Evolutionary conservation across 2,329 filamentous ascomycete species (phyloP).

Genomic region (Dothistroma pini): DNA sequence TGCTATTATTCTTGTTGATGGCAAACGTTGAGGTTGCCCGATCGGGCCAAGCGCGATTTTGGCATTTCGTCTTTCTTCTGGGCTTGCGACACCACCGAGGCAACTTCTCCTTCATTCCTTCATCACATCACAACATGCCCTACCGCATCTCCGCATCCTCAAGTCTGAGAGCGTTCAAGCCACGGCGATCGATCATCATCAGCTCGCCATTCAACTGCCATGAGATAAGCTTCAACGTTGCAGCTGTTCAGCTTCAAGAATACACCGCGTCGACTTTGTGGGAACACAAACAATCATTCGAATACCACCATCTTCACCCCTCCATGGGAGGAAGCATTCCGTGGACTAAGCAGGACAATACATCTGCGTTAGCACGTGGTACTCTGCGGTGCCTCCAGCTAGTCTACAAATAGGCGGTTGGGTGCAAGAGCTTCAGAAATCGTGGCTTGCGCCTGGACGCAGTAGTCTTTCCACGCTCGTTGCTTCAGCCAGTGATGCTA

Average conservation of each 20-base stretch:
- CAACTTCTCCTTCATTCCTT: too few relatives aligned
- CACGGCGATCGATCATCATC: background rate
- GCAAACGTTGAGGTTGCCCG: too few relatives aligned
- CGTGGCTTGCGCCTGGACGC: background rate
- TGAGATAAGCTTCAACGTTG: background rate
- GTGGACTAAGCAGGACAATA: background rate
- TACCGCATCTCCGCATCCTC: background rate
- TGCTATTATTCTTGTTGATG: too few relatives aligned
- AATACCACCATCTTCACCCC: too few relatives aligned
- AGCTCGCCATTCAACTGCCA: background rate
- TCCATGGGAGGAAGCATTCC: too few relatives aligned
- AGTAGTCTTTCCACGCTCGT: background rate
- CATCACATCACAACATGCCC: too few relatives aligned
- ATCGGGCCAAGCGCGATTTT: too few relatives aligned
- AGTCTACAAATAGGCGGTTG: background rate
- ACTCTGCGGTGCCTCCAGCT: background rate
- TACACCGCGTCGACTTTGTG: background rate
- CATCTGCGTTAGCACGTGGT: background rate
- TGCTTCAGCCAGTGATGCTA: background rate
- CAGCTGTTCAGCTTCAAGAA: background rate
- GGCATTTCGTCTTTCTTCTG: too few relatives aligned
- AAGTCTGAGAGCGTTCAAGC: background rate
- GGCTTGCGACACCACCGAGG: too few relatives aligned
- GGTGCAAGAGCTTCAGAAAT: background rate
- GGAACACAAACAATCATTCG: background rate